Conservation (phyloP, 352 stramenopile genomes). For the Phytopythium chamaehyphon region DNA sequence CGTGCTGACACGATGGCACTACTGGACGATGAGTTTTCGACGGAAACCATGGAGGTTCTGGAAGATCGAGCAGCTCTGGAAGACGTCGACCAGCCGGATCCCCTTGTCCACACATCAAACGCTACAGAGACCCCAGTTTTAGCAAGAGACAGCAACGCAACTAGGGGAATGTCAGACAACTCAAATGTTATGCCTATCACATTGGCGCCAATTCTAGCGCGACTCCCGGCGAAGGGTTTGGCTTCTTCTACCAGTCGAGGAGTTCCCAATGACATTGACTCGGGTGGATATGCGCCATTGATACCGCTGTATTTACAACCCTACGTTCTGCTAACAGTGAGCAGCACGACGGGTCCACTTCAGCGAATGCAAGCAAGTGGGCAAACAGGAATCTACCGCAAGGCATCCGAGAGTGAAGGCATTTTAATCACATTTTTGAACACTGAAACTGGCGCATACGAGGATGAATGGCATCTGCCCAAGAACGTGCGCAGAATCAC, state of each 20-base stretch:
- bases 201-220: constrained; percentile 71
- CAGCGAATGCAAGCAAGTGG: constrained; percentile 60
- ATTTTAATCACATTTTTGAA: constrained; percentile 84
- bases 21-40: constrained; percentile 43
- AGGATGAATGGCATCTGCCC: constrained; percentile 77
- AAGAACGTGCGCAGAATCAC: constrained; percentile 75
- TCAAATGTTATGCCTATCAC: constrained; percentile 75
- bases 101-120: constrained; percentile 29
- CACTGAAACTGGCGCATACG: constrained; percentile 80
- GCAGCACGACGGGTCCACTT: constrained; percentile 59
- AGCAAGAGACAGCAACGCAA: not conserved
- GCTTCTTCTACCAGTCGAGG: constrained; percentile 7
- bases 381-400: constrained; percentile 64
- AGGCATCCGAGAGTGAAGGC: constrained; percentile 47
- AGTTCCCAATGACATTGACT: constrained; percentile 14
- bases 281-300: constrained; percentile 53
- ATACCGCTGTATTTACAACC: constrained; percentile 68
- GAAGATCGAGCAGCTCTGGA: constrained; percentile 69
- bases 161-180: constrained; percentile 18
- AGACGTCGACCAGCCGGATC: constrained; percentile 71
- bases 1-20: constrained; percentile 42
- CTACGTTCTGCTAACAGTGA: constrained; percentile 79
- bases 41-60: constrained; percentile 36
- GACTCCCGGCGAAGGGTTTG: constrained; percentile 20
- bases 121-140: constrained; percentile 1